Evolutionary conservation across 768 basidiomycete genomes (phyloP), one percentile per base, ranked within the genome.

Genomic region (Kwoniella sp.): DNA sequence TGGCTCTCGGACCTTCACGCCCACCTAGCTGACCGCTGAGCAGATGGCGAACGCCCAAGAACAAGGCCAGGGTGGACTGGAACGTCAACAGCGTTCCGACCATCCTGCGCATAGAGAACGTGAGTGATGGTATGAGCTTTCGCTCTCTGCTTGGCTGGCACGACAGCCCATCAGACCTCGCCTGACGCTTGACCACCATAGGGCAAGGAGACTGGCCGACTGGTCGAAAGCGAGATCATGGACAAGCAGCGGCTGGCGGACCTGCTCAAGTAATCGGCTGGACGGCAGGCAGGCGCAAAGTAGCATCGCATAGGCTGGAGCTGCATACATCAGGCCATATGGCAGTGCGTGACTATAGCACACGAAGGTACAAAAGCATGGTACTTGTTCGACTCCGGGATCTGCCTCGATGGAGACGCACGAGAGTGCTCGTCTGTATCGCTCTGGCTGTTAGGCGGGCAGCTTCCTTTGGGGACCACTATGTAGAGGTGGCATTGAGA

Each of bases 191-290:
- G n/a, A n/a, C n/a, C n/a, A n/a, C 14, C 19, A n/a, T 55, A 73
- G 71, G 71, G 71, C 14, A 62, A 65, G 22, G 71, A 73, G 39
- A 61, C 57, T 2, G 69, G 55, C 27, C 28, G 71, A 46, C 67
- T 88, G 83, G 38, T 89, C 82, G 3, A 89, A 85, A 73, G 87
- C 86, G 47, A 91, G 76, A 73, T 92, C 87, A 82, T 87, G 57
- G 57, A 62, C 47, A n/a, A 33, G 19, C 37, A 41, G 9, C 42
- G 29, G 14, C 33, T 57, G 33, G 42, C 36, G 28, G 41, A 44
- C 0, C 60, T 68, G 27, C 25, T 58, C 1, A 36, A 46, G 25
- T 53, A 23, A 47, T 47, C 26, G 6, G 14, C 15, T n/a, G n/a
- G n/a, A n/a, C n/a, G n/a, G n/a, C n/a, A n/a, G n/a, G n/a, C n/a